phyloP scores from a whole-genome alignment of 257 asterid genomes.

The Vinca minor region DNA sequence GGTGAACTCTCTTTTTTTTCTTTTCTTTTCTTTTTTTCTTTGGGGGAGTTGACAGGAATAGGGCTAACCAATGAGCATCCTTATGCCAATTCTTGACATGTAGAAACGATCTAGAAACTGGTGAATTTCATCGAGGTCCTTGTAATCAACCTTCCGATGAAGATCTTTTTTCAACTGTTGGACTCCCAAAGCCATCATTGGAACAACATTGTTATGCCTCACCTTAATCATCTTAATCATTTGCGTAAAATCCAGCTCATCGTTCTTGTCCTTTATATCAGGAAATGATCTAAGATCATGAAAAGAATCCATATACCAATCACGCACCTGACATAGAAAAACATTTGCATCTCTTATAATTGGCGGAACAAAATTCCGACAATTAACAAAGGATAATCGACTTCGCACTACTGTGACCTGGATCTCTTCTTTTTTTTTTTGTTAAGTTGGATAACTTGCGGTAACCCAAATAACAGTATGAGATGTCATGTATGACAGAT shows the following conservation, averaged over 20 bases:
- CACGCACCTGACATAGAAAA: conserved; percentile 33
- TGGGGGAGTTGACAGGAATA: neutral
- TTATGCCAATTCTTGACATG: conserved; percentile 88
- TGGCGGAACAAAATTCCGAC: neutral
- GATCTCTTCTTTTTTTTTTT: too few species aligned
- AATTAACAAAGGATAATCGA: neutral
- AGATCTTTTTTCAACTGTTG: conserved; percentile 82
- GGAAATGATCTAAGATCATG: conserved; percentile 78
- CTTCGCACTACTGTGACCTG: neutral
- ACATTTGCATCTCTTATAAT: neutral
- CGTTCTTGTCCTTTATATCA: conserved; percentile 49
- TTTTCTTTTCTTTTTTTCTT: too few species aligned
- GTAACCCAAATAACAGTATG: neutral
- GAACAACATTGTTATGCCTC: conserved; percentile 91
- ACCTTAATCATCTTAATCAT: conserved; percentile 91
- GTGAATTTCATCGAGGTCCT: conserved; percentile 68
- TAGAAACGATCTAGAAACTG: conserved; percentile 85
- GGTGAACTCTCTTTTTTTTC: too few species aligned
- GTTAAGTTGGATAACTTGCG: too few species aligned
- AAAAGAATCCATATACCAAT: conserved; percentile 96
- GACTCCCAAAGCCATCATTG: conserved; percentile 96
- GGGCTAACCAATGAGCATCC: conserved; percentile 89
- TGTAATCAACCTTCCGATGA: conserved; percentile 41
- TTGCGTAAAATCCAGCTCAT: conserved; percentile 67
- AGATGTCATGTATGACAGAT: neutral